Evolutionary conservation across 78 protist species (phyloP), one percentile per base, ranked within the genome.

Genomic region (Dictyostelium firmibasis): DNA sequence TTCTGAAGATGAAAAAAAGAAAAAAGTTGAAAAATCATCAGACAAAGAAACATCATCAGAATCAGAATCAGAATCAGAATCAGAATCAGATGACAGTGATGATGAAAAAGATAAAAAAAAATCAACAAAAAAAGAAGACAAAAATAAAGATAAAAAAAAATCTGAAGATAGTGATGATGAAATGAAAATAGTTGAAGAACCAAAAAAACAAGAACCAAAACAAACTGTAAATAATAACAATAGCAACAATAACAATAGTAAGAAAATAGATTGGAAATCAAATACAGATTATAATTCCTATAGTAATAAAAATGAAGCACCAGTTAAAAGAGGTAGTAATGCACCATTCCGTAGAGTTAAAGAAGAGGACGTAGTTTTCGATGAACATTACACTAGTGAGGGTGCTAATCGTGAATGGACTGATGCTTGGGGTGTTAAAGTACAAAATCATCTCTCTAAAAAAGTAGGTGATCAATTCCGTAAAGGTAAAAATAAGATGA

Each of bases 261-360:
- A 72, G 10, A 72, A 72, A 20, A 72, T 33, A 16, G 44, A 72
- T 72, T 72, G 78, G 50, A 81, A 81, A 23, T 16, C 57, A 31
- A 72, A 72, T 33, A 1, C 6, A 31, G 44, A 72, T 72, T 72
- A 86, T 53, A 81, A 81, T 23, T 27, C 67, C 5, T 50, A 86
- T 27, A 86, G 78, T 7, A 86, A 75, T 33, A 75, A 75, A 14
- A 29, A 72, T 4, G 35, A 29, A 33, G 43, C 57, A 70, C 67
- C 60, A 50, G 62, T 7, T 67, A 43, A 86, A 57, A 43, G 57
- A 86, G 77, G 44, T 53, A 20, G 67, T 57, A 86, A 86, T 57
- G 60, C 83, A 76, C 92, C 92, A 86, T 86, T 76, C 41, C 79
- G 92, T 74, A 86, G 92, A 86, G 92, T 86, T 29, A 76, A 16